Evolutionary conservation across 139 green algal genomes (phyloP).

Genomic region (Limnomonas spitsbergensis): DNA sequence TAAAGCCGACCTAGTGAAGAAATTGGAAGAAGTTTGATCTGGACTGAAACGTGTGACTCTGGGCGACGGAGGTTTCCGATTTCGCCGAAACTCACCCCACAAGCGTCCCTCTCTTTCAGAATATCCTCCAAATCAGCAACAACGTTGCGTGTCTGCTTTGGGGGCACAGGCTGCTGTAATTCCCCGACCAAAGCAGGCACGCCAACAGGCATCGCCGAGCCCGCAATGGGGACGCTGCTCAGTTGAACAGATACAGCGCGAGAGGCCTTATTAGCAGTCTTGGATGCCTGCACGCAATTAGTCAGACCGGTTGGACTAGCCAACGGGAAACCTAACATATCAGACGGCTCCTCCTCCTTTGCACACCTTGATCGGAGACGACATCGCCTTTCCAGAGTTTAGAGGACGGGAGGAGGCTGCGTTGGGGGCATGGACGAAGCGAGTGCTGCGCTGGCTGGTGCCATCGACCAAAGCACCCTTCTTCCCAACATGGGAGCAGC

Average conservation of each 20-base stretch:
- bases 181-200: not conserved
- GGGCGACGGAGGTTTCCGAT: not conserved
- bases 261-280: not conserved
- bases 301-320: not conserved
- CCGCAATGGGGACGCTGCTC: too few species aligned
- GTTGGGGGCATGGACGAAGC: not conserved
- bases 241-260: not conserved
- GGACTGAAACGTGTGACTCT: too few species aligned
- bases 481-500: not conserved
- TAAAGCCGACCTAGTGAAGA: slow-evolving; percentile 85
- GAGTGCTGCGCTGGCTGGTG: not conserved
- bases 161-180: not conserved
- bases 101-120: slow-evolving; percentile 90
- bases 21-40: not conserved
- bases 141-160: not conserved
- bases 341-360: not conserved
- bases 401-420: not conserved
- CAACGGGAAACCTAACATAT: not conserved
- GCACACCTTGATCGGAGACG: too few species aligned
- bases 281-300: not conserved
- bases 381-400: too few species aligned
- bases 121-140: slow-evolving; percentile 78
- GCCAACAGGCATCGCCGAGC: too few species aligned
- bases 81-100: slow-evolving; percentile 73
- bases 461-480: not conserved